These are phyloP conservation scores for Corymbia calophylla DNA, from an alignment of 441 rosid species.

Conservation along the genomic window DNA sequence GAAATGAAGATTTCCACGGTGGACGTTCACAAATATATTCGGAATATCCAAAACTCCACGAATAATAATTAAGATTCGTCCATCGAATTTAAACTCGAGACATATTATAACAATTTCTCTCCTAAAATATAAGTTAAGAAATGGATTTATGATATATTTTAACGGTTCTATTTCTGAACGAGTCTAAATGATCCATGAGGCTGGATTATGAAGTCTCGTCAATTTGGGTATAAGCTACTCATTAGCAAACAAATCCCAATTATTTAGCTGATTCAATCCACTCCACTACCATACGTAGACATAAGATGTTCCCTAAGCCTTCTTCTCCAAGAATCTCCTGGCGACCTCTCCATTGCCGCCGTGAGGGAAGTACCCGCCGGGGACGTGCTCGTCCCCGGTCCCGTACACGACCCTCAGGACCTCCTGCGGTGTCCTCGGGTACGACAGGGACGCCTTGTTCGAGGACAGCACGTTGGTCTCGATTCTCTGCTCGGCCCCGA, in stretches of 20 bases:
- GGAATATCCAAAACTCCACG: too few relatives aligned
- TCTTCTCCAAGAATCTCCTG: background rate
- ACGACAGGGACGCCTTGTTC: constrained; percentile 24
- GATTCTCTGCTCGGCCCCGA: constrained; percentile 37
- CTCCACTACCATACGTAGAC: background rate
- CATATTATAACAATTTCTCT: too few relatives aligned
- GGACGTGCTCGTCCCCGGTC: constrained; percentile 20
- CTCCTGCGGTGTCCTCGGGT: constrained; percentile 30
- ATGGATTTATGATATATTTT: too few relatives aligned
- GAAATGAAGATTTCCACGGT: too few relatives aligned
- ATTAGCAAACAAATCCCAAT: background rate
- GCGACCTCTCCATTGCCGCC: constrained; percentile 44
- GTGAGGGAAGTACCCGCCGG: constrained; percentile 40
- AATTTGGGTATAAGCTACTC: background rate
- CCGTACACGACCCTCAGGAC: constrained; percentile 31
- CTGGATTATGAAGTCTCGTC: background rate
- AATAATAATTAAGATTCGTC: too few relatives aligned
- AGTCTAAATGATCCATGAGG: background rate
- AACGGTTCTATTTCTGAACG: rapidly evolving
- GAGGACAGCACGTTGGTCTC: constrained; percentile 34
- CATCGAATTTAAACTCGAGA: too few relatives aligned
- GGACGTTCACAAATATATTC: too few relatives aligned
- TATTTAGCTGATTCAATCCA: background rate
- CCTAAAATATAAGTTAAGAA: background rate
- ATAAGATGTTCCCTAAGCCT: background rate